phyloP scores from a whole-genome alignment of 139 green algal genomes.

The Dunaliella primolecta region DNA sequence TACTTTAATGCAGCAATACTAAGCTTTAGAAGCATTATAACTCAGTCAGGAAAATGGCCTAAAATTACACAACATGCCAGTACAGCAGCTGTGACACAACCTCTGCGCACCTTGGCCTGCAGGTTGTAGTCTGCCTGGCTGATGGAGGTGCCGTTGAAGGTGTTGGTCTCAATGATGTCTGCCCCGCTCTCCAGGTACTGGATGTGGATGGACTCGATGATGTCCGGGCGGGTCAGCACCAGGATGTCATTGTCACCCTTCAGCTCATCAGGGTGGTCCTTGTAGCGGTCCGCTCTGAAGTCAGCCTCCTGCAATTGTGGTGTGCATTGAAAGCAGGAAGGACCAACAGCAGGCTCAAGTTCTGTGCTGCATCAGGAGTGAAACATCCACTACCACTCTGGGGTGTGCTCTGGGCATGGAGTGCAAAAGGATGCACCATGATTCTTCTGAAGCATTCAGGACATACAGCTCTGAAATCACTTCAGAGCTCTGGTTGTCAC shows the following conservation, averaged over 20 bases:
- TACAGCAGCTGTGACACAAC: background rate
- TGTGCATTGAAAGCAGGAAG: constrained; percentile 46
- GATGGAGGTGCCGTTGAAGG: constrained; percentile 94
- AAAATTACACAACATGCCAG: background rate
- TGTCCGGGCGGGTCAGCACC: constrained; percentile 90
- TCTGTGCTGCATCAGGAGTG: too few species aligned
- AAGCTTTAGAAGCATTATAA: too few species aligned
- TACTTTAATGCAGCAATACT: too few species aligned
- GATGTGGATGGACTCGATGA: constrained; percentile 92
- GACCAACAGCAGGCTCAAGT: constrained; percentile 63
- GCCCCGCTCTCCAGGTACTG: constrained; percentile 86
- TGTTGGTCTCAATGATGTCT: constrained; percentile 99
- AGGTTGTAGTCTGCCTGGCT: constrained; percentile 93
- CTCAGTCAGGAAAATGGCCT: background rate
- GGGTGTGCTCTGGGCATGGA: background rate
- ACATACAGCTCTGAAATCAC: too few species aligned
- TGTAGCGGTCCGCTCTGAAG: constrained; percentile 76
- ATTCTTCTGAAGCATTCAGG: too few species aligned
- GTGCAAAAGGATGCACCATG: too few species aligned
- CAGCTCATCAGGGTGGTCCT: constrained; percentile 81
- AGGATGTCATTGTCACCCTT: constrained; percentile 99
- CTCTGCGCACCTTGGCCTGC: constrained; percentile 43
- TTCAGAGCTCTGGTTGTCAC: too few species aligned
- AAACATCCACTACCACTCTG: background rate
- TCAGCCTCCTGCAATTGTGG: constrained; percentile 90